Percentiles rank a stretch among this genome's conserved stretches.
These are phyloP conservation scores for Cutaneotrichosporon cutaneum DNA, from an alignment of 1,284 basidiomycete genomes.

Conservation along the genomic window DNA sequence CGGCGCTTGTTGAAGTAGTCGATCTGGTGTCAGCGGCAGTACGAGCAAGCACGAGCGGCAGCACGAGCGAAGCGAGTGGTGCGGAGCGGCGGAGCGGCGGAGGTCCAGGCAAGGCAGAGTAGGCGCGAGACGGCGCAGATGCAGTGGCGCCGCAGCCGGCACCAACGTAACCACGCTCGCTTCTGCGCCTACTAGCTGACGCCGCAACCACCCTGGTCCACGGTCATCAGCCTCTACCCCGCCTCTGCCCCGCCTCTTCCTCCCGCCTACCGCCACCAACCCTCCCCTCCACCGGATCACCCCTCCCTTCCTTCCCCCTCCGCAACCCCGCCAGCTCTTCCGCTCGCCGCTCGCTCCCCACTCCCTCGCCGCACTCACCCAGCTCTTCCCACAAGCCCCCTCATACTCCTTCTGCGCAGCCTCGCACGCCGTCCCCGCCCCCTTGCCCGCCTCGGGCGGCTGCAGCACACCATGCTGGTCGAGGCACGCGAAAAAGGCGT, in stretches of 20 bases:
- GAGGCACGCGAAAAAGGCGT: constrained; percentile 53
- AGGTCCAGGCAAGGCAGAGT: neutral
- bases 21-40: constrained; percentile 37
- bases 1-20: constrained; percentile 56
- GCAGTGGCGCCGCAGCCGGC: no score
- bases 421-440: constrained; percentile 33
- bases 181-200: no score
- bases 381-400: constrained; percentile 50
- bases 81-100: neutral
- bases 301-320: neutral
- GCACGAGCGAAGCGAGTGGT: neutral
- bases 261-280: no score
- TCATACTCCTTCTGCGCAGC: constrained; percentile 46
- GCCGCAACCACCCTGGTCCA: no score
- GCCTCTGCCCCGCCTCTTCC: no score
- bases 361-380: constrained; percentile 44
- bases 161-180: no score
- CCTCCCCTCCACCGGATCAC: neutral
- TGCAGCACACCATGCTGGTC: constrained; percentile 43
- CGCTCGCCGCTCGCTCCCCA: neutral
- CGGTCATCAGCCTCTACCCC: neutral
- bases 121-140: neutral
- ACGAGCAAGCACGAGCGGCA: no score
- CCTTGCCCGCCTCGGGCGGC: constrained; percentile 34
- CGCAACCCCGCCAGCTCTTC: no score